phyloP scores from a whole-genome alignment of 2,329 filamentous ascomycete genomes.

The Atkinsonella texensis region DNA sequence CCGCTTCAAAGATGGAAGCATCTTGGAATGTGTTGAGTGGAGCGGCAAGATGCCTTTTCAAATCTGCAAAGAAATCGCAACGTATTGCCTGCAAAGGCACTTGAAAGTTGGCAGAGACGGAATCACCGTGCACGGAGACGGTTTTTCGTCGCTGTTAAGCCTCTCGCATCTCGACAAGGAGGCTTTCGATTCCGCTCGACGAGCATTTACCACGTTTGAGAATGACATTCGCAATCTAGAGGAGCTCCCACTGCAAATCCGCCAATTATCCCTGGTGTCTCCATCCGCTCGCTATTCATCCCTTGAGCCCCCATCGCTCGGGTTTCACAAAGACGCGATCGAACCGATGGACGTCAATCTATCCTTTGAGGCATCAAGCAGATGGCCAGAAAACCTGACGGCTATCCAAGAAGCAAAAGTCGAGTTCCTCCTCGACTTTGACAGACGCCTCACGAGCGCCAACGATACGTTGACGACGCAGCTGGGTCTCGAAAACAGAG shows the following conservation, averaged over 20 bases:
- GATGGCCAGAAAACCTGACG: slow-evolving; percentile 84
- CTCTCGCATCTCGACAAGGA: slow-evolving; percentile 36
- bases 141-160: slow-evolving; percentile 36
- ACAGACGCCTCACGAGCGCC: slow-evolving; percentile 52
- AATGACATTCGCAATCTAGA: slow-evolving; percentile 65
- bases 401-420: slow-evolving; percentile 92
- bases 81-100: slow-evolving; percentile 59
- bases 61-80: slow-evolving; percentile 69
- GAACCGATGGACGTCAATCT: slow-evolving; percentile 66
- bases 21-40: slow-evolving; percentile 89
- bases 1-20: slow-evolving; percentile 90
- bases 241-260: slow-evolving; percentile 75
- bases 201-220: slow-evolving; percentile 63
- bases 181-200: slow-evolving; percentile 56
- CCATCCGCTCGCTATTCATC: slow-evolving; percentile 65
- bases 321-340: slow-evolving; percentile 30
- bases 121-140: slow-evolving; percentile 37
- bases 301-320: slow-evolving; percentile 28
- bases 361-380: slow-evolving; percentile 84
- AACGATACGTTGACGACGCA: slow-evolving; percentile 51
- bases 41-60: slow-evolving; percentile 47
- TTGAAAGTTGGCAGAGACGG: slow-evolving; percentile 47
- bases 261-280: slow-evolving; percentile 64
- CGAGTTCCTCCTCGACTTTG: slow-evolving; percentile 72
- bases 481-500: slow-evolving; percentile 70